Evolutionary conservation across 2,329 filamentous ascomycete genomes (phyloP).

Genomic region (Pestalotiopsis sp.): DNA sequence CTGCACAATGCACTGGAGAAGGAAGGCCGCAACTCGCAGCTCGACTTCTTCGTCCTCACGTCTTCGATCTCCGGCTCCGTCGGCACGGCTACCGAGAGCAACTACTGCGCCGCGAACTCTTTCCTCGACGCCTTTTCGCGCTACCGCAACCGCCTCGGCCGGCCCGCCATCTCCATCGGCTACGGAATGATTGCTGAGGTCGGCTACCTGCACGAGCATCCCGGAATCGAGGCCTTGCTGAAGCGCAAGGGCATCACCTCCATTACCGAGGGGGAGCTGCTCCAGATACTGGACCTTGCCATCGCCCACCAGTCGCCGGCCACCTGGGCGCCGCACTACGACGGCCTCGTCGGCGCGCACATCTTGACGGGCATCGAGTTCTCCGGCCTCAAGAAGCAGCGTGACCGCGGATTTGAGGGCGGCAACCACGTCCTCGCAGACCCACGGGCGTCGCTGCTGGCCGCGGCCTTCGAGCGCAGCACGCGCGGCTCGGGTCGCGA

Average conservation of each 20-base stretch:
- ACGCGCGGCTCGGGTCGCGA: background rate
- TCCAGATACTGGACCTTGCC: no score
- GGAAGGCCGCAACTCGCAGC: slow-evolving; percentile 5
- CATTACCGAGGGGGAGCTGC: no score
- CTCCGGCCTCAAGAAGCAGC: no score
- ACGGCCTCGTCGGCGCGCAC: no score
- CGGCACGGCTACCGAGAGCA: slow-evolving; percentile 33
- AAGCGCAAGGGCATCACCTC: no score
- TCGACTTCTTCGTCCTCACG: slow-evolving; percentile 36
- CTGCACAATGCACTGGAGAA: background rate
- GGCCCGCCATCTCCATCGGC: background rate
- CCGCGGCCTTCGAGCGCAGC: background rate
- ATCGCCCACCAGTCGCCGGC: no score
- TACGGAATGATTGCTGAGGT: no score
- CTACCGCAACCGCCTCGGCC: slow-evolving; percentile 24
- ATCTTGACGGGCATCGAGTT: no score
- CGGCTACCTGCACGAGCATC: no score
- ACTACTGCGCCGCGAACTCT: slow-evolving; percentile 37
- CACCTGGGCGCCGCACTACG: no score
- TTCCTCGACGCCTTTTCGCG: slow-evolving; percentile 36
- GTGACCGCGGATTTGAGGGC: slow-evolving; percentile 4
- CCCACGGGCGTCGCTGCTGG: background rate
- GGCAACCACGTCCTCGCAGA: background rate
- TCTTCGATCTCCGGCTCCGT: slow-evolving; percentile 29
- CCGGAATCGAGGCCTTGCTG: no score